Conservation (phyloP, 768 basidiomycete species). For the Hericium erinaceus region DNA sequence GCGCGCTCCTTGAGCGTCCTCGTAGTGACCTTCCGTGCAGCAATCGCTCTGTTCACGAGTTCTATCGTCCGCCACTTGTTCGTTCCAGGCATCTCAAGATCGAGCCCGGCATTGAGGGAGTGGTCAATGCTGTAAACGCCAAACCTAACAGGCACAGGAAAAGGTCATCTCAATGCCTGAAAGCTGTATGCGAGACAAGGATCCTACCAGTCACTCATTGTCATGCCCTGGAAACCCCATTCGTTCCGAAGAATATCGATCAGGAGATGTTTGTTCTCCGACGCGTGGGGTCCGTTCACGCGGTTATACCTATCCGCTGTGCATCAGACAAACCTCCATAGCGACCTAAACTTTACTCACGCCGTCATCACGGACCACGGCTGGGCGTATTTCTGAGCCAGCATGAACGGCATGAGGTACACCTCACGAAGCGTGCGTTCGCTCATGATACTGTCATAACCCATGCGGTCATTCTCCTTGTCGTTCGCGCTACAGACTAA, state of each 20-base stretch:
- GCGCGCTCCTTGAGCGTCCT: constrained; percentile 61
- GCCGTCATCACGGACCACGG: constrained; percentile 56
- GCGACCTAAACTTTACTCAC: constrained; percentile 27
- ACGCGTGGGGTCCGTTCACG: constrained; percentile 65
- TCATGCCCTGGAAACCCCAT: constrained; percentile 64
- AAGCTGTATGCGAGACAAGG: neutral
- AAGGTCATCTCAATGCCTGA: neutral
- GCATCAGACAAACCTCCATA: neutral
- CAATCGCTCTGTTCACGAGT: constrained; percentile 51
- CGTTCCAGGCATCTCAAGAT: constrained; percentile 72
- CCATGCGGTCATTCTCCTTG: constrained; percentile 71
- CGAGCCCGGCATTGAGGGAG: constrained; percentile 65
- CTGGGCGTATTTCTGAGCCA: constrained; percentile 38
- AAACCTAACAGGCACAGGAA: constrained; percentile 36
- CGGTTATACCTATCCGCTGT: constrained; percentile 47
- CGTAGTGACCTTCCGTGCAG: constrained; percentile 54
- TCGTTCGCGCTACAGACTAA: constrained; percentile 52
- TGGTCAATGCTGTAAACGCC: constrained; percentile 61
- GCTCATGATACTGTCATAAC: constrained; percentile 41
- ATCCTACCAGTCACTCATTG: constrained; percentile 76
- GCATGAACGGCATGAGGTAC: constrained; percentile 56
- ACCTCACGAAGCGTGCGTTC: constrained; percentile 48
- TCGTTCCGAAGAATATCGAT: constrained; percentile 57
- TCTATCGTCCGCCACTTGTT: constrained; percentile 73
- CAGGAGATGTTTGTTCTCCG: constrained; percentile 54